Percentiles rank a stretch among this genome's conserved stretches.
Conservation (phyloP, 1,139 yeast genomes). For the Geotrichum aggregatum region DNA sequence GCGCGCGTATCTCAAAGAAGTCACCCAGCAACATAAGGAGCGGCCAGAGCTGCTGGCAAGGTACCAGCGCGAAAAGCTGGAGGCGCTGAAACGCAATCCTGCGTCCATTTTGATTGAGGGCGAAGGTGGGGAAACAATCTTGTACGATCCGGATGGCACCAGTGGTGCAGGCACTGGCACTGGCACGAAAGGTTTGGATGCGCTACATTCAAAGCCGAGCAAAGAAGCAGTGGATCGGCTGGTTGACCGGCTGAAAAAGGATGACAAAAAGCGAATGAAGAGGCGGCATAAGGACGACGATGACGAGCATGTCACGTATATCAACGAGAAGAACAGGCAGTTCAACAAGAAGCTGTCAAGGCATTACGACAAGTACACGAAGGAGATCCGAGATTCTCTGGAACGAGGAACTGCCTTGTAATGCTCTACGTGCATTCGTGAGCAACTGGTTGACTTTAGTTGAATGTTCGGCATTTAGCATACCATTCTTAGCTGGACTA, state of each 20-base stretch:
- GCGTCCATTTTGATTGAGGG: slow-evolving; percentile 25
- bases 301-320: slow-evolving; percentile 42
- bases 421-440: neutral
- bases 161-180: slow-evolving; percentile 18
- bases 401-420: slow-evolving; percentile 43
- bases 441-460: no score
- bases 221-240: slow-evolving; percentile 43
- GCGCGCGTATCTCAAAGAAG: slow-evolving; percentile 49
- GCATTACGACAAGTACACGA: slow-evolving; percentile 48
- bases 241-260: slow-evolving; percentile 42
- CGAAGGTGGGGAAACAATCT: slow-evolving; percentile 22
- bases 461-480: no score
- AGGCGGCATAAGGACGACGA: slow-evolving; percentile 39
- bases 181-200: slow-evolving; percentile 24
- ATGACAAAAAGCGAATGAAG: slow-evolving; percentile 40
- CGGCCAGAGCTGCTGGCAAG: slow-evolving; percentile 43
- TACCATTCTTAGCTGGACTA: no score
- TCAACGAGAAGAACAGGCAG: slow-evolving; percentile 74
- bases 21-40: slow-evolving; percentile 27
- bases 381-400: slow-evolving; percentile 41
- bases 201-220: slow-evolving; percentile 38
- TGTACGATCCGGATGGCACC: slow-evolving; percentile 26
- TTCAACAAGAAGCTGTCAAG: slow-evolving; percentile 70
- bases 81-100: slow-evolving; percentile 25
- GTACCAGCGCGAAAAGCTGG: slow-evolving; percentile 41